Percentiles rank a stretch among this genome's conserved stretches.
phyloP scores from a whole-genome alignment of 176 grass and related monocot species.

The Chrysopogon serrulatus region DNA sequence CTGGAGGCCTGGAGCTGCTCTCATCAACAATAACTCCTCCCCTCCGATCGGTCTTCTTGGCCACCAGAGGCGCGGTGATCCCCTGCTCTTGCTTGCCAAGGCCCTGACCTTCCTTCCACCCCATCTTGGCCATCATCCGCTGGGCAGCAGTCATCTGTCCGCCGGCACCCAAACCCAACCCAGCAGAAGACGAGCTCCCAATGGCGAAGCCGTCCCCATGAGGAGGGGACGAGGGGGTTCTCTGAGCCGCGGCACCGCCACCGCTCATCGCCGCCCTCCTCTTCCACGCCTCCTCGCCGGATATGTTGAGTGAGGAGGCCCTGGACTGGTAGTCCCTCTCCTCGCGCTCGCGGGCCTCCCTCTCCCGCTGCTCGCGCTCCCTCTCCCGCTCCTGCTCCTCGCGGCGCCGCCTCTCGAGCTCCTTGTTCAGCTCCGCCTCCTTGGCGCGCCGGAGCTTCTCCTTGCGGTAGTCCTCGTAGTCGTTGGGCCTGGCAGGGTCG shows the following conservation, averaged over 20 bases:
- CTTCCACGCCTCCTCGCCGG: conserved; percentile 90
- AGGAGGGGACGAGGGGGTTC: conserved; percentile 35
- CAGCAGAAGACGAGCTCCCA: conserved; percentile 43
- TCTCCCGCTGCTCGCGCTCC: conserved; percentile 61
- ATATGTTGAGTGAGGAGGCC: conserved; percentile 57
- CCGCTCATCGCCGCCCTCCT: conserved; percentile 78
- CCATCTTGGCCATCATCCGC: conserved; percentile 99
- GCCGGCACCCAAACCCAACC: conserved; percentile 51
- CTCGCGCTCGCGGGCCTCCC: conserved; percentile 44
- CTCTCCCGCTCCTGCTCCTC: conserved; percentile 73
- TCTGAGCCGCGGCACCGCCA: neutral
- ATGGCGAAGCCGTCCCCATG: conserved; percentile 53
- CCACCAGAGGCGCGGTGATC: conserved; percentile 74
- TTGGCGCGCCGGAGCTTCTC: conserved; percentile 76
- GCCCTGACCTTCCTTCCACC: conserved; percentile 95
- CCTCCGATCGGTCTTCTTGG: conserved; percentile 79
- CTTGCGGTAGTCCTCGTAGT: conserved; percentile 85
- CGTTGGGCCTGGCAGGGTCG: conserved; percentile 91
- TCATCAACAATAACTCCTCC: conserved; percentile 87
- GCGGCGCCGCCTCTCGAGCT: conserved; percentile 56
- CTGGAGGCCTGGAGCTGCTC: conserved; percentile 37
- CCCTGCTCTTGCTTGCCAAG: conserved; percentile 91
- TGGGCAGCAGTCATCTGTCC: conserved; percentile 88
- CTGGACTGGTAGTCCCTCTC: conserved; percentile 54
- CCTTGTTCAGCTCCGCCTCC: conserved; percentile 67